These are phyloP conservation scores for Mucor indicus DNA, from an alignment of 371 early-diverging fungal genomes.

Conservation along the genomic window DNA sequence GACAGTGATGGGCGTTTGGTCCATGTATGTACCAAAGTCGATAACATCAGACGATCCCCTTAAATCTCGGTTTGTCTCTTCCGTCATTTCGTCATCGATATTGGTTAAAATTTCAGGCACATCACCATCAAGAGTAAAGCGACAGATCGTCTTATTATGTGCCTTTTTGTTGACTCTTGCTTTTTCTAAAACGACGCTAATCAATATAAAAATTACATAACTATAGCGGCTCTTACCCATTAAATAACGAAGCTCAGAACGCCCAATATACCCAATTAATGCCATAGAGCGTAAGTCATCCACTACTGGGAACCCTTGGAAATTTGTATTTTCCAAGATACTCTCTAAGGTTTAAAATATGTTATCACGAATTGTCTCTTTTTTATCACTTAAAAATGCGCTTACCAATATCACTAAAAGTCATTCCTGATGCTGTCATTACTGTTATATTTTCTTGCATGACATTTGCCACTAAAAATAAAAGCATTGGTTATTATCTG, in stretches of 20 bases:
- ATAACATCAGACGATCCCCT: slow-evolving; percentile 49
- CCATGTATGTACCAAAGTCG: slow-evolving; percentile 76
- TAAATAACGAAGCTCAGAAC: slow-evolving; percentile 72
- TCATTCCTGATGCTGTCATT: slow-evolving; percentile 55
- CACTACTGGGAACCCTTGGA: slow-evolving; percentile 87
- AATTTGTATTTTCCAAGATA: slow-evolving; percentile 50
- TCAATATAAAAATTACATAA: neutral
- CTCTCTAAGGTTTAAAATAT: slow-evolving; percentile 20
- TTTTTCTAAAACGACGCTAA: slow-evolving; percentile 30
- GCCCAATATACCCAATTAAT: slow-evolving; percentile 81
- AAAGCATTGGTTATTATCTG: neutral
- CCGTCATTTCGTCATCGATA: neutral
- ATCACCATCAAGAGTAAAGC: slow-evolving; percentile 50
- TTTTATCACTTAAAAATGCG: neutral
- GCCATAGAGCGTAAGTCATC: slow-evolving; percentile 60
- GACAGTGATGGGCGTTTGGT: slow-evolving; percentile 85
- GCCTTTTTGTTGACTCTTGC: slow-evolving; percentile 46
- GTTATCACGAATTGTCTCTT: too few species aligned
- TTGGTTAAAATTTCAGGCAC: slow-evolving; percentile 25
- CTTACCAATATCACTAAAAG: slow-evolving; percentile 38
- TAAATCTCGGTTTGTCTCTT: slow-evolving; percentile 21
- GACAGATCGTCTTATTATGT: slow-evolving; percentile 52
- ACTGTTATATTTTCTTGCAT: slow-evolving; percentile 60
- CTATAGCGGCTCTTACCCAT: slow-evolving; percentile 32
- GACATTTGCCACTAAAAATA: slow-evolving; percentile 52